A percentile compares a stretch with the other conserved stretches of the same genome.
These are phyloP conservation scores for Mycena filopes DNA, from an alignment of 768 basidiomycete species.

Conservation along the genomic window DNA sequence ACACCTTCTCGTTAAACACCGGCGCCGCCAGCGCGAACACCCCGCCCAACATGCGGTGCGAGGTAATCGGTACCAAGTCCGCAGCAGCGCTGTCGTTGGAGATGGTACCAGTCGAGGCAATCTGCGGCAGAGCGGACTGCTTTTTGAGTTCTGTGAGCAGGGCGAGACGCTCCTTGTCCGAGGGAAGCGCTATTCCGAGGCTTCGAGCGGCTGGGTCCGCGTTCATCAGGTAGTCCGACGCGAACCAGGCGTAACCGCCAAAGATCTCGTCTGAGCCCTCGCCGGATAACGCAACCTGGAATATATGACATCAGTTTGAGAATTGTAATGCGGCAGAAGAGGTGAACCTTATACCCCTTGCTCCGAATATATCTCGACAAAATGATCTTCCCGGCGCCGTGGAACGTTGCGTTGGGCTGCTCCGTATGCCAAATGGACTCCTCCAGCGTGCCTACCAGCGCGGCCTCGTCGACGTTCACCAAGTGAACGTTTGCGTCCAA, in stretches of 20 bases:
- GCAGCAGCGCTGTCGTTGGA: too few species aligned
- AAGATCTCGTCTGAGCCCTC: slow-evolving; percentile 24
- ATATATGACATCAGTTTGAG: neutral
- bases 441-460: slow-evolving; percentile 22
- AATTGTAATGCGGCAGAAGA: too few species aligned
- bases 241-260: slow-evolving; percentile 9
- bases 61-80: neutral
- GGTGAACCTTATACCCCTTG: slow-evolving; percentile 28
- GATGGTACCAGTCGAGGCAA: neutral
- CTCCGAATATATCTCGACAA: slow-evolving; percentile 24
- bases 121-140: neutral
- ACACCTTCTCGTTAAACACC: neutral
- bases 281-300: slow-evolving; percentile 6
- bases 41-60: neutral
- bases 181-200: slow-evolving; percentile 11
- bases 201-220: slow-evolving; percentile 3
- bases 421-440: slow-evolving; percentile 34
- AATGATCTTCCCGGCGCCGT: slow-evolving; percentile 30
- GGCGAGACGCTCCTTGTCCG: slow-evolving; percentile 3
- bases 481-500: slow-evolving; percentile 22
- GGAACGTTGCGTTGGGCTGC: slow-evolving; percentile 15
- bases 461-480: slow-evolving; percentile 19
- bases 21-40: neutral
- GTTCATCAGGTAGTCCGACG: slow-evolving; percentile 3
- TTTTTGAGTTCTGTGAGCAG: neutral